Base-by-base conservation (phyloP, 768 basidiomycete species). In the Boletus barrowsii region DNA sequence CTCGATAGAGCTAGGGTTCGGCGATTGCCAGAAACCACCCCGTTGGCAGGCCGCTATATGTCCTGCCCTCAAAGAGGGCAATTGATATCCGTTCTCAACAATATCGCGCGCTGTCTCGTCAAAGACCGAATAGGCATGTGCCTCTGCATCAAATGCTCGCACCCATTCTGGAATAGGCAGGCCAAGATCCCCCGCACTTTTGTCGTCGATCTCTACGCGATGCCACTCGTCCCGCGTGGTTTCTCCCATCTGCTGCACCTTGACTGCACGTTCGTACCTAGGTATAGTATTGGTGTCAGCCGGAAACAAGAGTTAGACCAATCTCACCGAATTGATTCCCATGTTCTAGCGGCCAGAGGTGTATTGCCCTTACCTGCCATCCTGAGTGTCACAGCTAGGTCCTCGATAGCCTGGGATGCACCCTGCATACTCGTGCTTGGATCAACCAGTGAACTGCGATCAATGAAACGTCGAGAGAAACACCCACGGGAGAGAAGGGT, bases 351-450 rank as follows among this genome's bases (percentile, higher is more conserved):
- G 5, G 47, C 63, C 42, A 58, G 42, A 17, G 18, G 20, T 18
- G 48, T 22, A 13, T 42, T 26, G 22, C 32, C 51, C 42, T 51
- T 62, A 0, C 47, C 55, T 6, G 42, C 53, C 29, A 57, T 43
- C 18, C 42, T 18, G 11, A 77, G 58, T 4, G 66, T 59, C 11
- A 69, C 62, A 0, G 68, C 72, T 13, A 76, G 57, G 53, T 78
- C 75, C 51, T 78, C 76, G 22, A 75, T 68, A 1, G 74, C 75
- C 47, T 76, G 72, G 1, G 76, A 70, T 5, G 75, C 75, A 7
- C 75, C 76, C 57, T 74, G 69, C 1, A 53, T 49, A 17, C 63
- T 62, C 52, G 53, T 37, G 20, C 50, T 65, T 56, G 39, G 9
- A 32, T 24, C 15, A 20, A 14, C 22, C 22, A 18, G 17, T 26